Percentiles rank a stretch among this genome's conserved stretches.
These are phyloP conservation scores for Trichothecium roseum DNA, from an alignment of 2,329 filamentous ascomycete species.

Conservation along the genomic window DNA sequence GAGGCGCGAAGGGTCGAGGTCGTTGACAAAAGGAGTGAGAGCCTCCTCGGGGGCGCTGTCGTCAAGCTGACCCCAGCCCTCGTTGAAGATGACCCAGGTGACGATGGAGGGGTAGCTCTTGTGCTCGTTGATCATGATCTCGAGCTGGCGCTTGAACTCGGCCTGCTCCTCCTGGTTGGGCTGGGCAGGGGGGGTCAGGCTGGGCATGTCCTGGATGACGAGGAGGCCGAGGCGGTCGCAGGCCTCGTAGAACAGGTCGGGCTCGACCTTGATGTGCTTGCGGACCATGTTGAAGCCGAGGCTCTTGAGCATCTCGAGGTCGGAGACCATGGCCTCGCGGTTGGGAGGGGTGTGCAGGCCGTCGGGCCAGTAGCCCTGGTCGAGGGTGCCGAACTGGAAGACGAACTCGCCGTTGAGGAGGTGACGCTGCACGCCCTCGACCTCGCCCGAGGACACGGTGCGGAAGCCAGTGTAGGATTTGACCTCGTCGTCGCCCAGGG, in stretches of 20 bases:
- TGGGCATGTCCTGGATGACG: conserved; percentile 65
- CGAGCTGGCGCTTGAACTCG: conserved; percentile 56
- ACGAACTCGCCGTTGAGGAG: conserved; percentile 59
- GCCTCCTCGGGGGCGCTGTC: conserved; percentile 41
- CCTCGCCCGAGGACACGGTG: conserved; percentile 43
- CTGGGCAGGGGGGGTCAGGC: conserved; percentile 28
- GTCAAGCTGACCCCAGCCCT: conserved; percentile 56
- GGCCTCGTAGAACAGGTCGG: conserved; percentile 56
- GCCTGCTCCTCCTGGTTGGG: conserved; percentile 40
- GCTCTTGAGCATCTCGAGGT: conserved; percentile 51
- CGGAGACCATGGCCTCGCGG: conserved; percentile 56
- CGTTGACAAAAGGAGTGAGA: conserved; percentile 42
- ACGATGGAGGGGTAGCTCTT: conserved; percentile 55
- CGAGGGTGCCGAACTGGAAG: conserved; percentile 58
- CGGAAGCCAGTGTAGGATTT: conserved; percentile 61
- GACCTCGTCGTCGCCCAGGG: conserved; percentile 38
- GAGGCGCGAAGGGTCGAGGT: conserved; percentile 53
- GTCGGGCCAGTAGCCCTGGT: conserved; percentile 65
- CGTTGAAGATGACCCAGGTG: conserved; percentile 63
- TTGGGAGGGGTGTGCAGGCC: conserved; percentile 56
- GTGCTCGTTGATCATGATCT: conserved; percentile 50
- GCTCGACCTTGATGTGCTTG: conserved; percentile 63
- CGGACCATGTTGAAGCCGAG: conserved; percentile 62
- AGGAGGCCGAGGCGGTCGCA: conserved; percentile 56
- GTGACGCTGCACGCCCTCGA: conserved; percentile 50